Conservation (phyloP, 805 yeast species). For the Starmerella apis region DNA sequence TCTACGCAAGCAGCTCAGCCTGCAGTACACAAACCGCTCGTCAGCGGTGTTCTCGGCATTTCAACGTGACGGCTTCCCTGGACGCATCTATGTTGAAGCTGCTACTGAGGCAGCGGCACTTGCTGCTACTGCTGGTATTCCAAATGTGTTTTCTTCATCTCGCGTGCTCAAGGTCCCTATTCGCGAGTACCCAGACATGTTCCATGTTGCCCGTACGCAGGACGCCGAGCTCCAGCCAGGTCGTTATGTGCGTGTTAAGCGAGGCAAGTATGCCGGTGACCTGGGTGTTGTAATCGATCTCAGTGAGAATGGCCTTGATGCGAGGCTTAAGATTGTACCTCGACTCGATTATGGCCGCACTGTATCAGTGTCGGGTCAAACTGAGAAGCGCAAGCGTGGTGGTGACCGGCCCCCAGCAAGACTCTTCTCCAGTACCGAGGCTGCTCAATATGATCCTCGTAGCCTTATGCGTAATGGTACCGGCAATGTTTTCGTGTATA, state of each 20-base stretch:
- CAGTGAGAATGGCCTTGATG: constrained; percentile 91
- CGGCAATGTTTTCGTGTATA: constrained; percentile 50
- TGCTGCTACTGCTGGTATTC: constrained; percentile 78
- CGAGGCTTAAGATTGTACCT: constrained; percentile 85
- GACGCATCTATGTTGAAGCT: constrained; percentile 90
- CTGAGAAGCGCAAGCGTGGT: constrained; percentile 45
- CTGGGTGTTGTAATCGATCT: constrained; percentile 86
- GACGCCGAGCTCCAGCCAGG: constrained; percentile 88
- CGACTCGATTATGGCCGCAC: constrained; percentile 78
- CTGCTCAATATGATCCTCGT: constrained; percentile 69
- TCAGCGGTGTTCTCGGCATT: constrained; percentile 79
- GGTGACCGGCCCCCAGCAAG: constrained; percentile 73
- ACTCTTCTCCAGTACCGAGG: constrained; percentile 80
- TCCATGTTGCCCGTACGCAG: constrained; percentile 78
- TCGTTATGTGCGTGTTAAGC: constrained; percentile 75
- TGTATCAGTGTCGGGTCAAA: constrained; percentile 32
- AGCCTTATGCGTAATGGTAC: constrained; percentile 49
- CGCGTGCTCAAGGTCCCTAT: constrained; percentile 78
- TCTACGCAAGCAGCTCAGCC: constrained; percentile 69
- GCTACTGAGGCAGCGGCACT: constrained; percentile 85
- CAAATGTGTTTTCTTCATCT: constrained; percentile 64
- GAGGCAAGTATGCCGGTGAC: constrained; percentile 89
- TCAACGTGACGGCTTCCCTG: constrained; percentile 86
- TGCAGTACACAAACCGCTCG: constrained; percentile 65
- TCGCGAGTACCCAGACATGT: constrained; percentile 83